These are phyloP conservation scores for Lablab purpureus DNA, from an alignment of 306 rosid genomes.

Conservation along the genomic window DNA sequence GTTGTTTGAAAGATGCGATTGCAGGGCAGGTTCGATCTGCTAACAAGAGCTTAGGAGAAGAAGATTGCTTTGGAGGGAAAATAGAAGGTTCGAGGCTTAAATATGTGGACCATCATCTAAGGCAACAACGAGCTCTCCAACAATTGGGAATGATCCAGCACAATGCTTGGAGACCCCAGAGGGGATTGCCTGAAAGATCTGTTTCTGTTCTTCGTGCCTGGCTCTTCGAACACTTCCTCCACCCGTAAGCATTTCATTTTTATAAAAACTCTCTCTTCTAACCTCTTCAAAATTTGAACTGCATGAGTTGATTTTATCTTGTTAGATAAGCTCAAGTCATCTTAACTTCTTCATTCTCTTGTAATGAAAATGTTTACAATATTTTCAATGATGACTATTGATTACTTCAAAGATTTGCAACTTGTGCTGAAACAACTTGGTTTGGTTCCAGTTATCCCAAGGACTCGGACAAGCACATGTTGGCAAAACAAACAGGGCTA, in stretches of 20 bases:
- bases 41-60: slow-evolving; percentile 91
- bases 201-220: slow-evolving; percentile 99
- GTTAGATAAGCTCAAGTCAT: neutral
- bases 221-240: slow-evolving; percentile 99
- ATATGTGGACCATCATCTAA: slow-evolving; percentile 88
- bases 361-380: neutral
- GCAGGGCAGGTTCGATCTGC: slow-evolving; percentile 73
- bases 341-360: neutral
- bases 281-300: neutral
- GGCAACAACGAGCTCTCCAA: slow-evolving; percentile 97
- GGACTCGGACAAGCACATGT: slow-evolving; percentile 96
- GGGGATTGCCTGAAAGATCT: slow-evolving; percentile 97
- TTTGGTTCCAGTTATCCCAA: slow-evolving; percentile 83
- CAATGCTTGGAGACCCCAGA: slow-evolving; percentile 99
- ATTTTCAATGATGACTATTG: neutral
- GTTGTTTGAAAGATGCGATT: slow-evolving; percentile 94
- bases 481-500: slow-evolving; percentile 97
- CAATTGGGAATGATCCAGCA: slow-evolving; percentile 99
- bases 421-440: slow-evolving; percentile 25
- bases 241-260: slow-evolving; percentile 75
- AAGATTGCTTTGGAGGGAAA: slow-evolving; percentile 74
- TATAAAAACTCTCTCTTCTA: neutral
- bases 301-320: neutral
- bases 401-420: neutral
- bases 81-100: slow-evolving; percentile 89